A percentile compares a stretch with the other conserved stretches of the same genome.
These are phyloP conservation scores for Penicillium oxalicum DNA, from an alignment of 2,329 filamentous ascomycete species.

Conservation along the genomic window DNA sequence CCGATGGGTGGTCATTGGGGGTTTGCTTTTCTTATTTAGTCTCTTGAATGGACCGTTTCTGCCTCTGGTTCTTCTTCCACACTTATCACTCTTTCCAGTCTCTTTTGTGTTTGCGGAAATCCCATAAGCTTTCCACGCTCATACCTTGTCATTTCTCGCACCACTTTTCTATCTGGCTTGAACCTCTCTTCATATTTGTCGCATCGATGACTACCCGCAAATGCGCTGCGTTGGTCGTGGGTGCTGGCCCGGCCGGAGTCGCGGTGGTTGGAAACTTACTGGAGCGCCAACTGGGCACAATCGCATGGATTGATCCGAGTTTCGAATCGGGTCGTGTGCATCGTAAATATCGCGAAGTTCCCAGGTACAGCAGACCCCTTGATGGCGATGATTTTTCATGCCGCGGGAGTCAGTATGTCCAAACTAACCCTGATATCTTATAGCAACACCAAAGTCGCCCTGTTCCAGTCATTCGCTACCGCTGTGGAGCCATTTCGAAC, in stretches of 20 bases:
- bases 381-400: no score
- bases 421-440: neutral
- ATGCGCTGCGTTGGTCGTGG: constrained; percentile 54
- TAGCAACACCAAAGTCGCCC: constrained; percentile 56
- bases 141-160: neutral
- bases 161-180: constrained; percentile 3
- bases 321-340: constrained; percentile 52
- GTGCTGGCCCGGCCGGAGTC: constrained; percentile 55
- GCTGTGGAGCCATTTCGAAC: constrained; percentile 49
- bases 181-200: constrained; percentile 5
- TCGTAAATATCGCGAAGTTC: constrained; percentile 55
- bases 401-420: no score
- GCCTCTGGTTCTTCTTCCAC: neutral
- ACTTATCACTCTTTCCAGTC: neutral
- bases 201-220: constrained; percentile 25
- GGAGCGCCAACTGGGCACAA: constrained; percentile 47
- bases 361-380: constrained; percentile 33
- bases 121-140: neutral
- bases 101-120: neutral
- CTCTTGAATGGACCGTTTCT: constrained; percentile 13
- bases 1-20: no score
- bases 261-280: constrained; percentile 58
- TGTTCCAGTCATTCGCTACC: constrained; percentile 54
- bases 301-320: constrained; percentile 55
- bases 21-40: constrained; percentile 13